Base-by-base conservation (phyloP, 805 yeast genomes). In the Saturnispora saitoi region DNA sequence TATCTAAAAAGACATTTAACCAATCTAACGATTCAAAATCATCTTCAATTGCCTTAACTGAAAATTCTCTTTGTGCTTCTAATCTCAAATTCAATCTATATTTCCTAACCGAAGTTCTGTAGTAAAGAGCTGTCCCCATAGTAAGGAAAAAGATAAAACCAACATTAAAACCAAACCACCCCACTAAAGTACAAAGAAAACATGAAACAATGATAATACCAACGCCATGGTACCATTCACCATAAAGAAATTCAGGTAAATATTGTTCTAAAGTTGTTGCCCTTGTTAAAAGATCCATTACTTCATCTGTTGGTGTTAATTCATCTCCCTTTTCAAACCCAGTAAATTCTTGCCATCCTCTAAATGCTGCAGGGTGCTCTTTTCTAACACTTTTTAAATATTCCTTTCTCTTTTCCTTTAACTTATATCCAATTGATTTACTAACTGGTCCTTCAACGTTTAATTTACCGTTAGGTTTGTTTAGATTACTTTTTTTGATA, bases 161-260 rank as follows among this genome's bases (percentile, higher is more conserved):
- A 48, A 90, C 59, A 6, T 89, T 79, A 57, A 90, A 82, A 42
- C 79, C 73, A 54, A 85, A 76, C 67, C 82, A 77, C 9, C 98
- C 99, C 37, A 86, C 58, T 3, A 82, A 56, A 81, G 91, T 90
- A 4, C 95, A 86, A 14, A 84, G 62, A 12, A 85, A 62, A 0
- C 85, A 89, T 6, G 84, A 88, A 20, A 75, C 63, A 29, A 84
- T 70, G 50, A 88, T 69, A 32, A 81, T 73, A 0, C 78, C 96
- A n/a, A 83, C 81, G 46, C 83, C 82, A 64, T 93, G 98, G 62
- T 83, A 93, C 99, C 99, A 93, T 62, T 93, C 98, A 47, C 99
- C 99, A 58, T 85, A 86, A 14, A 79, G 76, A 32, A 68, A 71
- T 28, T 86, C 83, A 7, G 95, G 95, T 47, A 93, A 68, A 58